Evolutionary conservation across 2,329 filamentous ascomycete genomes (phyloP).

Genomic region (Pestalotiopsis sp.): DNA sequence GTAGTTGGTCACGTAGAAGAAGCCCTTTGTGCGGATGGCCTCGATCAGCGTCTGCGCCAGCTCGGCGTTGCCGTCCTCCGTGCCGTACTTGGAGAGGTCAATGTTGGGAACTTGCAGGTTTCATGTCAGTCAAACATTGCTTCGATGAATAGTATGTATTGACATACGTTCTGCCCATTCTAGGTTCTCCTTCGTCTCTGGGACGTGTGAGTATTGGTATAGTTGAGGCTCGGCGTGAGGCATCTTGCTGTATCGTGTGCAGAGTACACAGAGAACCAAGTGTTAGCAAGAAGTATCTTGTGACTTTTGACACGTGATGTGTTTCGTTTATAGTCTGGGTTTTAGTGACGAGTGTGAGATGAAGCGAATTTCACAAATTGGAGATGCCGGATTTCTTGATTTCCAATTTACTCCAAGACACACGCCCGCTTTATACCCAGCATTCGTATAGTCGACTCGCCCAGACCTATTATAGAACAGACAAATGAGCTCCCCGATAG

Average conservation of each 20-base stretch:
- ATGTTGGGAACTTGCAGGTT: constrained; percentile 31
- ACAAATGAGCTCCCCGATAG: not conserved
- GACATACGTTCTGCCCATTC: constrained; percentile 39
- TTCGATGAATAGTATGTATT: not conserved
- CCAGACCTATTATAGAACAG: not conserved
- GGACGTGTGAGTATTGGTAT: constrained; percentile 37
- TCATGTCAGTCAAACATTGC: not conserved
- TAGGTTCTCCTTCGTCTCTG: constrained; percentile 37
- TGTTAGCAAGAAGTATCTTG: not conserved
- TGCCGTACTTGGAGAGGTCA: constrained; percentile 36
- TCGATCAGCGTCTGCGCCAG: constrained; percentile 33
- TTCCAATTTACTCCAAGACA: not conserved
- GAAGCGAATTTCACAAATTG: constrained; percentile 10
- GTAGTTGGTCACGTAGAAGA: constrained; percentile 67
- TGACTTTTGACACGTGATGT: not conserved
- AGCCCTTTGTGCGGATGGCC: constrained; percentile 43
- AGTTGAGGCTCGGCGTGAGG: constrained; percentile 32
- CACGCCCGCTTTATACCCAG: not conserved
- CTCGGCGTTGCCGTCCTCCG: constrained; percentile 29
- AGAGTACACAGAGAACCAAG: not conserved
- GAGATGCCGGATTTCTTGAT: not conserved
- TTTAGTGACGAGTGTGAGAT: not conserved
- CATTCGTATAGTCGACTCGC: not conserved
- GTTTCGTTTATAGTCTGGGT: not conserved
- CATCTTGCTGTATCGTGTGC: constrained; percentile 25